phyloP scores from a whole-genome alignment of 225 moss, liverwort and hornwort species.

The Pseudoscleropodium purum region DNA sequence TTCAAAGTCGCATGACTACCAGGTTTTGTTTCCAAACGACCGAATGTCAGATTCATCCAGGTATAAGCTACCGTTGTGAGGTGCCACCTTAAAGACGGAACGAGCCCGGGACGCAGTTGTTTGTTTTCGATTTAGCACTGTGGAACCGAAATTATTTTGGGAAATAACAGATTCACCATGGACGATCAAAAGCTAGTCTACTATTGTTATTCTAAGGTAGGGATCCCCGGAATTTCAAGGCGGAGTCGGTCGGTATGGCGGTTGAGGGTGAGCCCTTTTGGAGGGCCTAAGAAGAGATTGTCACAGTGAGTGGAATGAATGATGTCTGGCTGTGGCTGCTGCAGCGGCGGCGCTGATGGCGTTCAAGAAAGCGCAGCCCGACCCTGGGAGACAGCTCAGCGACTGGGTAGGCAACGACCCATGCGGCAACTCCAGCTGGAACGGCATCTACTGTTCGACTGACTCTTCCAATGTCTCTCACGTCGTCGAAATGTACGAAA shows the following conservation, averaged over 20 bases:
- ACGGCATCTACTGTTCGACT: slow-evolving; percentile 27
- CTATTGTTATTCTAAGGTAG: neutral
- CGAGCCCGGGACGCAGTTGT: neutral
- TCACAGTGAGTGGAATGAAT: neutral
- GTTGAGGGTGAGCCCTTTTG: neutral
- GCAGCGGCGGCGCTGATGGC: slow-evolving; percentile 57
- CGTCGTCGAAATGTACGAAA: slow-evolving; percentile 54
- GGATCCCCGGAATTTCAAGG: neutral
- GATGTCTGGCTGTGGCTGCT: neutral
- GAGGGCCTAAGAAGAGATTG: neutral
- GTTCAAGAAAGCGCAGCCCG: slow-evolving; percentile 31
- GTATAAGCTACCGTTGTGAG: neutral
- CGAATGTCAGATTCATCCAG: neutral
- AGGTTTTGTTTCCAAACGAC: neutral
- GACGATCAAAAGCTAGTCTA: neutral
- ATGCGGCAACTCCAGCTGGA: slow-evolving; percentile 34
- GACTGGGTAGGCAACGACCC: slow-evolving; percentile 56
- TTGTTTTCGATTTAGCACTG: neutral
- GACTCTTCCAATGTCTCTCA: slow-evolving; percentile 14
- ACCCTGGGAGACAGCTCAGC: slow-evolving; percentile 4
- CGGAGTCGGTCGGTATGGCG: neutral
- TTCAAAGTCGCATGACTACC: neutral
- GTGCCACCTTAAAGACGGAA: neutral
- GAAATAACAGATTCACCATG: neutral
- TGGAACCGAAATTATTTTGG: neutral